Conservation (phyloP, 2,329 filamentous ascomycete species). For the Fusarium decemcellulare region DNA sequence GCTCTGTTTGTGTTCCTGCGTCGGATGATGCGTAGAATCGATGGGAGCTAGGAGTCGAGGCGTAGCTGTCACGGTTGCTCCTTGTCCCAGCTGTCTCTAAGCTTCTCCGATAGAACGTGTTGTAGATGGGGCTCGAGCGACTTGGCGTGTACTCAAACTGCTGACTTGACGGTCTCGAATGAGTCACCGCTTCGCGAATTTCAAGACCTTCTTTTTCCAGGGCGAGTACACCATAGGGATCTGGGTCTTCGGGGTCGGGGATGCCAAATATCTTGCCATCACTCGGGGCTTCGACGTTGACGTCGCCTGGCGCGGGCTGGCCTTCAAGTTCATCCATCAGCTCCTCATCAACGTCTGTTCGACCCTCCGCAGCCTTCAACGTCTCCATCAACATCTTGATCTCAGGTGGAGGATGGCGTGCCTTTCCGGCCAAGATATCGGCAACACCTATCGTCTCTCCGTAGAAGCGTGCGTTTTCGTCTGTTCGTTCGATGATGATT, state of each 20-base stretch:
- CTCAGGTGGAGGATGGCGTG: constrained; percentile 45
- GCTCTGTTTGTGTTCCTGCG: constrained; percentile 47
- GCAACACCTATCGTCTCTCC: constrained; percentile 66
- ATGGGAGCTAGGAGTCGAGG: constrained; percentile 33
- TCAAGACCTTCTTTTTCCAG: constrained; percentile 54
- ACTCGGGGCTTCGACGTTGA: constrained; percentile 48
- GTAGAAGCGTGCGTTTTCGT: constrained; percentile 90
- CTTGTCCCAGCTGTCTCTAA: constrained; percentile 34
- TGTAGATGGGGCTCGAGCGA: constrained; percentile 53
- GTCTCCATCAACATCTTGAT: constrained; percentile 53
- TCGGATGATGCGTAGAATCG: constrained; percentile 42
- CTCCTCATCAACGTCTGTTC: constrained; percentile 49
- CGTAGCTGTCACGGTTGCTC: constrained; percentile 41
- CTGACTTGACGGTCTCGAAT: constrained; percentile 51
- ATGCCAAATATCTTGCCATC: constrained; percentile 52
- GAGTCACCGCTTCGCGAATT: constrained; percentile 54
- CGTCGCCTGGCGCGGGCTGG: constrained; percentile 54
- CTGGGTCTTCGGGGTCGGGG: constrained; percentile 54
- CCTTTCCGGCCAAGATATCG: constrained; percentile 62
- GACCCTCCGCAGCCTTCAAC: constrained; percentile 52
- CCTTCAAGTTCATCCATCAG: constrained; percentile 53
- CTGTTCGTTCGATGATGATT: constrained; percentile 83
- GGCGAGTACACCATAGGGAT: constrained; percentile 55
- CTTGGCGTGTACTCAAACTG: constrained; percentile 55
- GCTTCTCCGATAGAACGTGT: constrained; percentile 52